Evolutionary conservation across 345 rosid genomes (phyloP), one percentile per base, ranked within the genome.

Genomic region (Salix purpurea): DNA sequence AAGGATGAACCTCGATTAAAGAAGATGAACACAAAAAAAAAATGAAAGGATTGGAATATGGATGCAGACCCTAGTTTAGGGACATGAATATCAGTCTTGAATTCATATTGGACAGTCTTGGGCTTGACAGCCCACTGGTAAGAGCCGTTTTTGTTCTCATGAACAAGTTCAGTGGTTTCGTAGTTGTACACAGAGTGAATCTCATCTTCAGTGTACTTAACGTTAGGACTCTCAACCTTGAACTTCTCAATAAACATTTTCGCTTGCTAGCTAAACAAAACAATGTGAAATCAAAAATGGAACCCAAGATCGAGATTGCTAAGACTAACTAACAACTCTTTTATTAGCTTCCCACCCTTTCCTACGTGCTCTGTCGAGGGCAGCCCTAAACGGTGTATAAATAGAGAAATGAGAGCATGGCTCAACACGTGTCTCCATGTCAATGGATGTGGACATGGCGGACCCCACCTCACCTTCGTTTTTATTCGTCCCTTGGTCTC

Each of bases 121-220:
- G 99, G 99, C 80, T 87, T 91, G 58, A 93, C 97, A 74, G 84
- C 82, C 99, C 99, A 96, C 73, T 93, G 90, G 70, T 88, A 93
- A 34, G 88, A 80, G 2, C 98, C 98, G 78, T 90, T 83, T 67
- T 85, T 86, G 90, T 78, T 90, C 86, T 92, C 98, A 62, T 92
- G 97, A 78, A 91, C 97, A 76, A 96, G 91, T 85, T 93, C 98
- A 24, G 98, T 93, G 82, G 99, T 96, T 71, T 96, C 89, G 76
- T 96, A 96, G 82, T 83, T 82, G 82, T 96, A 96, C 80, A 90
- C 89, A 13, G 99, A 92, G 48, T 87, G 93, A 77, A 96, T 91
- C 93, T 91, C 98, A 65, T 70, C 76, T 42, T 96, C 96, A n/a
- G 88, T 77, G 89, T 96, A 96, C 86, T 84, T 86, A 39, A 96